Evolutionary conservation across 139 green algal genomes (phyloP).

Genomic region (Chlamydomonas eustigma): DNA sequence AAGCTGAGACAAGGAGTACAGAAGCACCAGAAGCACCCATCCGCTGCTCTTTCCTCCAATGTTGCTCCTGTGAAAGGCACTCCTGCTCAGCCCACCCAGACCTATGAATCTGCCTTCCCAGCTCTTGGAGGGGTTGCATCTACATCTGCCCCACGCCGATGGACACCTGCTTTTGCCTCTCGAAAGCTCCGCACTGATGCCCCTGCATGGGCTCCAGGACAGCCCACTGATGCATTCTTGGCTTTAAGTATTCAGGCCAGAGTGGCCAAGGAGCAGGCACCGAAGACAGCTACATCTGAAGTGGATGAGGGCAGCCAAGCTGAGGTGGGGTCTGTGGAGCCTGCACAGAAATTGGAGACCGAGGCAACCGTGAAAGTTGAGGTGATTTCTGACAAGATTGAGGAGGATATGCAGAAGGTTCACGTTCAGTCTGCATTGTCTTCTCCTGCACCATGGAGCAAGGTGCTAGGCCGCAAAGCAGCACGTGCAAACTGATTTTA

Average conservation of each 20-base stretch:
- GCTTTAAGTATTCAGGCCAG: not conserved
- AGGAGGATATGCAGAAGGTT: too few species aligned
- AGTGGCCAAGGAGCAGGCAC: not conserved
- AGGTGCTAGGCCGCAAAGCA: not conserved
- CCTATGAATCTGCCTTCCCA: not conserved
- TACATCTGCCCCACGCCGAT: not conserved
- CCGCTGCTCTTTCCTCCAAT: not conserved
- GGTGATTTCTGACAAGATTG: too few species aligned
- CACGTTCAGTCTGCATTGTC: too few species aligned
- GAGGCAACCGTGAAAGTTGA: too few species aligned
- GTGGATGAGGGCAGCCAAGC: too few species aligned
- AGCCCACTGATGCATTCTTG: not conserved
- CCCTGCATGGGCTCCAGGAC: not conserved
- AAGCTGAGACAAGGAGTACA: too few species aligned
- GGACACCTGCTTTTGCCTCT: not conserved
- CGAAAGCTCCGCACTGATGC: slow-evolving; percentile 1
- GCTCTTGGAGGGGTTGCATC: not conserved
- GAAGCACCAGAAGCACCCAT: not conserved
- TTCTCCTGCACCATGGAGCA: not conserved
- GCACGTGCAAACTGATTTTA: too few species aligned
- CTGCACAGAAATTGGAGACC: too few species aligned
- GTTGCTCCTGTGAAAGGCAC: not conserved
- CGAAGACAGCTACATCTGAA: too few species aligned
- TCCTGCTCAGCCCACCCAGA: not conserved
- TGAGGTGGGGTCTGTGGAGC: too few species aligned